Percentiles rank a stretch among this genome's conserved stretches.
Conservation (phyloP, 495 filamentous ascomycete genomes). For the Podospora appendiculata region DNA sequence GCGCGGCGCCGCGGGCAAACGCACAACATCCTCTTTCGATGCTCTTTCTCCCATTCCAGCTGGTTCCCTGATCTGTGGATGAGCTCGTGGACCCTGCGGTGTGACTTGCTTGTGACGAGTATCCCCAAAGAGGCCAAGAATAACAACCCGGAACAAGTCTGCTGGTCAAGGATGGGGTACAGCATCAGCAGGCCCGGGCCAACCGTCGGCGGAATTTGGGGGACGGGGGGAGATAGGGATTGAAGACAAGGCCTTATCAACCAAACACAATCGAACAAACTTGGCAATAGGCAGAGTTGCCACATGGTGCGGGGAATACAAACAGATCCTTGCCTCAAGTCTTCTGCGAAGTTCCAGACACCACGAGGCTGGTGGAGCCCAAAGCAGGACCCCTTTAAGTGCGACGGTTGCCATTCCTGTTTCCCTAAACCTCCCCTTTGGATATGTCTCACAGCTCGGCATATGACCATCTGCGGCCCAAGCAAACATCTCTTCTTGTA, state of each 20-base stretch:
- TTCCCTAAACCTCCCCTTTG: background rate
- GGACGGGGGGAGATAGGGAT: too few species aligned
- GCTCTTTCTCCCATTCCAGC: background rate
- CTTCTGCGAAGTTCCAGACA: conserved; percentile 24
- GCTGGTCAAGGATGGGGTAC: too few species aligned
- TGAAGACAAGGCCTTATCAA: background rate
- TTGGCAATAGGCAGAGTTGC: background rate
- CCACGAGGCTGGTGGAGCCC: conserved; percentile 15
- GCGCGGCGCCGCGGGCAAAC: conserved; percentile 9
- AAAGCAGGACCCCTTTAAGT: conserved; percentile 21
- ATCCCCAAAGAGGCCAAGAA: background rate
- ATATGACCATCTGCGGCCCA: conserved; percentile 4
- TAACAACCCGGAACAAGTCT: background rate
- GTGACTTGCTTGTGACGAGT: conserved; percentile 1
- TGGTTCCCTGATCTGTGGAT: conserved; percentile 10
- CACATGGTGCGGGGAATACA: conserved; percentile 19
- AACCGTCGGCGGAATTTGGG: too few species aligned
- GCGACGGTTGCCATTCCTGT: conserved; percentile 13
- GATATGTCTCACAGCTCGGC: conserved; percentile 24
- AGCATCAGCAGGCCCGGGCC: too few species aligned
- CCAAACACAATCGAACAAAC: background rate
- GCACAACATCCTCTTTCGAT: conserved; percentile 1
- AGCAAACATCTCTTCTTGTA: conserved; percentile 4
- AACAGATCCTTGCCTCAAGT: conserved; percentile 12
- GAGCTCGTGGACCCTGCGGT: conserved; percentile 5